Percentiles rank a stretch among this genome's conserved stretches.
Evolutionary conservation across 371 early-diverging fungal genomes (phyloP).

Genomic region (Apophysomyces elegans): DNA sequence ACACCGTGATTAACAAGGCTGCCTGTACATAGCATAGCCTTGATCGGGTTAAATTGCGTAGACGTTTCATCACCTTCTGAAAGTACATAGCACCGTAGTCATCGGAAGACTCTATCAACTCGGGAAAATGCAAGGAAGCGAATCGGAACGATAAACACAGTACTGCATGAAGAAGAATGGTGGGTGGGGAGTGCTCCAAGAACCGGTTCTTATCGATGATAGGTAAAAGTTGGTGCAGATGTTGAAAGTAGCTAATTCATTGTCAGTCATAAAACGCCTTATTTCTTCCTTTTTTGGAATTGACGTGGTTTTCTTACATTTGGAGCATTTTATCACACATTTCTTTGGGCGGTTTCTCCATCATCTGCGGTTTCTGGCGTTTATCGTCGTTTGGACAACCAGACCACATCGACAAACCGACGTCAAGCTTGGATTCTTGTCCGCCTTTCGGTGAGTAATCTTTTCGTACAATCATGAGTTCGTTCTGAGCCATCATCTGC

Average conservation of each 20-base stretch:
- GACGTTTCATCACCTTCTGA: slow-evolving; percentile 26
- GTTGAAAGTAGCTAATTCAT: slow-evolving; percentile 44
- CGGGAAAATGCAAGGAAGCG: slow-evolving; percentile 27
- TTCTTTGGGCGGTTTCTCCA: slow-evolving; percentile 17
- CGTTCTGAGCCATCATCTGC: slow-evolving; percentile 34
- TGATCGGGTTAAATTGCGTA: slow-evolving; percentile 24
- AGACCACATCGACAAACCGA: slow-evolving; percentile 30
- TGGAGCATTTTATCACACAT: slow-evolving; percentile 26
- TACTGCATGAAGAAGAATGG: slow-evolving; percentile 46
- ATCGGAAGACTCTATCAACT: slow-evolving; percentile 22
- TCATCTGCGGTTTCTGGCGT: not conserved
- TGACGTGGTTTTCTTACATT: slow-evolving; percentile 23
- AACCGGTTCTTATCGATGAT: slow-evolving; percentile 53
- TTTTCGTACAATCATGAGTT: slow-evolving; percentile 32
- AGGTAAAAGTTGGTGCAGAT: slow-evolving; percentile 55
- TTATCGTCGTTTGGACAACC: slow-evolving; percentile 23
- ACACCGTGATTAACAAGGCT: slow-evolving; percentile 35
- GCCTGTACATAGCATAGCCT: slow-evolving; percentile 36
- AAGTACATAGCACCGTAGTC: slow-evolving; percentile 36
- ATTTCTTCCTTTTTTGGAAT: slow-evolving; percentile 9
- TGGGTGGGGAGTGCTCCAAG: slow-evolving; percentile 37
- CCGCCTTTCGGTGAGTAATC: slow-evolving; percentile 13
- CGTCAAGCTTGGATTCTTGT: slow-evolving; percentile 24
- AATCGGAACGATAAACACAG: slow-evolving; percentile 51
- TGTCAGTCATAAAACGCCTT: not conserved